These are phyloP conservation scores for Penicillium crystallinum DNA, from an alignment of 495 filamentous ascomycete species.

Conservation along the genomic window DNA sequence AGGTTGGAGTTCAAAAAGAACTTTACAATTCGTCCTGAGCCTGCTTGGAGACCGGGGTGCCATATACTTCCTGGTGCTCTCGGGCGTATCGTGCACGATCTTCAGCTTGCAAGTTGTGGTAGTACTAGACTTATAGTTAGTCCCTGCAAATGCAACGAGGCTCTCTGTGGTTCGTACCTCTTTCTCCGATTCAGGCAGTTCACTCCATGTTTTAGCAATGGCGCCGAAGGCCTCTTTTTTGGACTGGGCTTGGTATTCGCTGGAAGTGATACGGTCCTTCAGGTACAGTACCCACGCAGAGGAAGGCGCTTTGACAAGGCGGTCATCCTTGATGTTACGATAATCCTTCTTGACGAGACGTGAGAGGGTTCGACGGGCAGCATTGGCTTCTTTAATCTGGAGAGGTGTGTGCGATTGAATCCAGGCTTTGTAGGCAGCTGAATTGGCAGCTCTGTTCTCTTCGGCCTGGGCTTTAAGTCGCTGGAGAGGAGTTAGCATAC, in stretches of 20 bases:
- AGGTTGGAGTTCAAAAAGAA: not conserved
- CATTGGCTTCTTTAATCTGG: constrained; percentile 59
- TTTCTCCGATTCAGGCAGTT: constrained; percentile 45
- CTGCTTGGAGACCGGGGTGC: not conserved
- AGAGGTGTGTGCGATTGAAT: constrained; percentile 50
- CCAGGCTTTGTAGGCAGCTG: constrained; percentile 51
- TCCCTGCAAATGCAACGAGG: not conserved
- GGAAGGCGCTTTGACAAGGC: constrained; percentile 46
- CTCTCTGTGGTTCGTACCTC: constrained; percentile 39
- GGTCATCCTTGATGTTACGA: constrained; percentile 45
- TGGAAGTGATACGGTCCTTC: constrained; percentile 39
- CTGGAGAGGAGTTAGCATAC: constrained; percentile 25
- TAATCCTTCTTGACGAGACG: constrained; percentile 15
- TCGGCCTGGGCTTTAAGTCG: constrained; percentile 47
- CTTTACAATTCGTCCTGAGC: not conserved
- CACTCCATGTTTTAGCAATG: constrained; percentile 54
- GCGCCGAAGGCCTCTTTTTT: constrained; percentile 22
- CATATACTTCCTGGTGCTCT: constrained; percentile 35
- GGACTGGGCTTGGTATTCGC: constrained; percentile 40
- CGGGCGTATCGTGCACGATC: constrained; percentile 29
- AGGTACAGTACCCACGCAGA: constrained; percentile 42
- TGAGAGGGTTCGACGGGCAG: constrained; percentile 50
- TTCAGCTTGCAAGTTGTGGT: constrained; percentile 8
- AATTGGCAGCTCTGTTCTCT: constrained; percentile 42
- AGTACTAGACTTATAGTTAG: constrained; percentile 22